phyloP scores from a whole-genome alignment of 106 monocot genomes.

The Agapanthus africanus region DNA sequence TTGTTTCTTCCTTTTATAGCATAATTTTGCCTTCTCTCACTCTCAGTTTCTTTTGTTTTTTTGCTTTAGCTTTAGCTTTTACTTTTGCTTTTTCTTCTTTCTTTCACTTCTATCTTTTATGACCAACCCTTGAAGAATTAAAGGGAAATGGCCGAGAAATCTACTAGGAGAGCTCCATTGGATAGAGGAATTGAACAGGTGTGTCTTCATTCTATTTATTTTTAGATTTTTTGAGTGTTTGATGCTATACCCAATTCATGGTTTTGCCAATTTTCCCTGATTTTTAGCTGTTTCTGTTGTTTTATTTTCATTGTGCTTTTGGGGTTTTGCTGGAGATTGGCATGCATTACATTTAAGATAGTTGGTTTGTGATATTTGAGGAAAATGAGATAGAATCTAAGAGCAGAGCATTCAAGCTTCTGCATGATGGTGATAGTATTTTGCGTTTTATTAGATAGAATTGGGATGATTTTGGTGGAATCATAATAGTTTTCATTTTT shows the following conservation, averaged over 20 bases:
- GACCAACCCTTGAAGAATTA: background rate
- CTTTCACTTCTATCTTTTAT: conserved; percentile 5
- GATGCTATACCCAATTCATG: background rate
- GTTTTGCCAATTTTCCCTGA: background rate
- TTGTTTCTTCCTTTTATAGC: conserved; percentile 16
- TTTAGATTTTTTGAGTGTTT: background rate
- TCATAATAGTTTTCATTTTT: background rate
- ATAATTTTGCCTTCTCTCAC: background rate
- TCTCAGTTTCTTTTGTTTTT: background rate
- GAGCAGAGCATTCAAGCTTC: too few species aligned
- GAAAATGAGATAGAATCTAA: background rate
- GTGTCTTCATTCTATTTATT: background rate
- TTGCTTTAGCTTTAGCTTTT: conserved; percentile 9
- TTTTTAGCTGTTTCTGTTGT: background rate
- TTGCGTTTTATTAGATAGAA: conserved; percentile 2
- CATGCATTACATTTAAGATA: background rate
- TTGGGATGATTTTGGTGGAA: background rate
- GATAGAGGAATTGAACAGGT: conserved; percentile 59
- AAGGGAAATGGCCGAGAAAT: conserved; percentile 29
- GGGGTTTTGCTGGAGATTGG: background rate
- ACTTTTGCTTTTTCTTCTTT: conserved; percentile 11
- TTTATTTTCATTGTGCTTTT: background rate
- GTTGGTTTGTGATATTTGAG: background rate
- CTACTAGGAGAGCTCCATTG: conserved; percentile 29
- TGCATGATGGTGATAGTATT: too few species aligned